Evolutionary conservation across 208 protist species (phyloP), one percentile per base, ranked within the genome.

Genomic region (Angomonas deanei): DNA sequence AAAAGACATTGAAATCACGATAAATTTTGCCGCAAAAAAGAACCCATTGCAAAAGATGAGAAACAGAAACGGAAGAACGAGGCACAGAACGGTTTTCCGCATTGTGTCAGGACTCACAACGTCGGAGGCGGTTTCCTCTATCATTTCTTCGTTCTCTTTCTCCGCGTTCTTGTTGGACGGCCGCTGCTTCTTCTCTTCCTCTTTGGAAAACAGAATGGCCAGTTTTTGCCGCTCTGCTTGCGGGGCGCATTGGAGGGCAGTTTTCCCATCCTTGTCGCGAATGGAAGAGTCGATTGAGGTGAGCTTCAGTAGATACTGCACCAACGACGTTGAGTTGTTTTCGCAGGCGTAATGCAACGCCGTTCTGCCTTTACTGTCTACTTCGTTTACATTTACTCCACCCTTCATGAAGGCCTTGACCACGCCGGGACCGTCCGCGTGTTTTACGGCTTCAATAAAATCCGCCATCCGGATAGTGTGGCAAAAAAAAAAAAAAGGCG

Each of bases 31-130:
- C 0, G 82, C 82, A 52, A 94, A 94, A 10, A 80, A 21, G 2
- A 86, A 2, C 19, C 86, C 86, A 47, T 91, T 93, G 64, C 80
- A 80, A 38, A 92, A 83, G n/a, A 96, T 78, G 23, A 93, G 73
- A 27, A 87, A 61, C 23, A 93, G 64, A 59, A 94, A 75, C 13
- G 91, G 87, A 5, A 92, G 28, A 0, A 88, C 32, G 46, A 93
- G 26, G 21, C 72, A 84, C 11, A 91, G 19, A 6, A 90, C 24
- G 2, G 79, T 59, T 65, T 93, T 93, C 0, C 82, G 84, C 55
- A 96, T 64, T 10, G 84, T 84, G 5, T 63, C 72, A 2, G 86
- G 87, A 69, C 85, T 89, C 13, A 93, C 87, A 48, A 85, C 70
- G n/a, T 91, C 85, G 0, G 80, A 74, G 32, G 74, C 61, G 17